phyloP scores from a whole-genome alignment of 2,329 filamentous ascomycete species.

The Alternaria sp. region DNA sequence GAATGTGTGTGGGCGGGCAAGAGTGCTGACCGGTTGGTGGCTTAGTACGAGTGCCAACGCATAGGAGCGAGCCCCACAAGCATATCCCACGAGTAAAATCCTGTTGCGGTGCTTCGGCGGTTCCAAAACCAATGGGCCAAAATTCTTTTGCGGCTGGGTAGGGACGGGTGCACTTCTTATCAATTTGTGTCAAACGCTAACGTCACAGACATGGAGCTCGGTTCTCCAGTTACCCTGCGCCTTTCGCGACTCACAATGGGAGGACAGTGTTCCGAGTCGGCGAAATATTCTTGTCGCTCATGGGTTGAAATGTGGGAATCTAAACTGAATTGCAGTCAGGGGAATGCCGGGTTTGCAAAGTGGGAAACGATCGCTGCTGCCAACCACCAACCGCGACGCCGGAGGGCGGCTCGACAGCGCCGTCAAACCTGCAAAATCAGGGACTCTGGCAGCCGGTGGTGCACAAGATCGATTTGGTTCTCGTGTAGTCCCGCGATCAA shows the following conservation, averaged over 20 bases:
- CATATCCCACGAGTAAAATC: constrained; percentile 36
- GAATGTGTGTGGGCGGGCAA: constrained; percentile 40
- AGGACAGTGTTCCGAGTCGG: constrained; percentile 31
- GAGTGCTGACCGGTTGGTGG: constrained; percentile 45
- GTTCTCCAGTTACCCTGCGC: constrained; percentile 27
- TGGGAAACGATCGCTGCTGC: constrained; percentile 41
- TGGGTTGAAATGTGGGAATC: constrained; percentile 29
- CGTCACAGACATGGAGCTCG: constrained; percentile 30
- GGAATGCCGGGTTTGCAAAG: constrained; percentile 33
- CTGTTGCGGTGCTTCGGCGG: constrained; percentile 34
- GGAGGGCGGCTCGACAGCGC: constrained; percentile 32
- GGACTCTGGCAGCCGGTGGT: constrained; percentile 15
- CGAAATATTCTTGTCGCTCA: constrained; percentile 35
- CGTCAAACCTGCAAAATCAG: constrained; percentile 28
- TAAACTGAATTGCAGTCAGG: constrained; percentile 32
- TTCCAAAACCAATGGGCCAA: constrained; percentile 47
- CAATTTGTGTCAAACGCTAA: constrained; percentile 32
- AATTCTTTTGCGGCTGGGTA: constrained; percentile 22
- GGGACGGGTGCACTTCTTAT: constrained; percentile 49
- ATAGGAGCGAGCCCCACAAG: constrained; percentile 47
- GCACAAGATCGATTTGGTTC: constrained; percentile 20
- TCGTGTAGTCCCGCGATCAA: constrained; percentile 24
- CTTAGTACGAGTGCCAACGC: constrained; percentile 49
- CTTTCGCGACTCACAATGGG: constrained; percentile 24
- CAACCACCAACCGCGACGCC: constrained; percentile 20